Conservation (phyloP, 2,329 filamentous ascomycete genomes). For the Dothideomycetes sp. region DNA sequence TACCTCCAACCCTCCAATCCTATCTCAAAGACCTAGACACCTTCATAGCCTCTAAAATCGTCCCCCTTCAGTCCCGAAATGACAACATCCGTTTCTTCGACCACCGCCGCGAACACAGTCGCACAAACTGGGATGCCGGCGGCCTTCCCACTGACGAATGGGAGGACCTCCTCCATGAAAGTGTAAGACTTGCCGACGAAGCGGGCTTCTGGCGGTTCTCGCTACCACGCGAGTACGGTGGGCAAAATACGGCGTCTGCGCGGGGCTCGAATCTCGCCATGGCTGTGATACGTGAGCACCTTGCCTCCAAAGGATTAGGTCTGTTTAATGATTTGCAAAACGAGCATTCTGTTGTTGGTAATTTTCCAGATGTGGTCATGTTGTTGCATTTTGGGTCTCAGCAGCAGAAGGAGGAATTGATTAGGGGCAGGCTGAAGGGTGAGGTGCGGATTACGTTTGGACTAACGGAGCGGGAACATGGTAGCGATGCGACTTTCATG, state of each 20-base stretch:
- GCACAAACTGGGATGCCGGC: conserved; percentile 49
- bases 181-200: conserved; percentile 41
- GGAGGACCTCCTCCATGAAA: conserved; percentile 43
- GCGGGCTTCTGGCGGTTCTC: conserved; percentile 52
- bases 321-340: conserved; percentile 55
- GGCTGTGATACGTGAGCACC: conserved; percentile 49
- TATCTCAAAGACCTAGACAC: conserved; percentile 41
- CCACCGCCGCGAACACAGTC: conserved; percentile 49
- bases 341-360: conserved; percentile 51
- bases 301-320: conserved; percentile 47
- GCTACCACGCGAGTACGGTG: conserved; percentile 45
- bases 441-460: conserved; percentile 50
- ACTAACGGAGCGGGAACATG: conserved; percentile 50
- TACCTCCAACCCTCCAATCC: no score
- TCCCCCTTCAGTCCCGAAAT: conserved; percentile 41
- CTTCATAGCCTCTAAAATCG: conserved; percentile 46
- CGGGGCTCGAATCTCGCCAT: conserved; percentile 49
- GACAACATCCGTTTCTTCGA: conserved; percentile 57
- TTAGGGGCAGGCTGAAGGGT: conserved; percentile 40
- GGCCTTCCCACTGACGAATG: conserved; percentile 48
- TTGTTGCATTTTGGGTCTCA: conserved; percentile 47
- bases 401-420: conserved; percentile 43
- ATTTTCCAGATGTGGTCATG: conserved; percentile 53
- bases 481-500: conserved; percentile 54
- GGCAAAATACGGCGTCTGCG: conserved; percentile 32